Base-by-base conservation (phyloP, 2,329 filamentous ascomycete genomes). In the Aspergillus pseudoterreus region DNA sequence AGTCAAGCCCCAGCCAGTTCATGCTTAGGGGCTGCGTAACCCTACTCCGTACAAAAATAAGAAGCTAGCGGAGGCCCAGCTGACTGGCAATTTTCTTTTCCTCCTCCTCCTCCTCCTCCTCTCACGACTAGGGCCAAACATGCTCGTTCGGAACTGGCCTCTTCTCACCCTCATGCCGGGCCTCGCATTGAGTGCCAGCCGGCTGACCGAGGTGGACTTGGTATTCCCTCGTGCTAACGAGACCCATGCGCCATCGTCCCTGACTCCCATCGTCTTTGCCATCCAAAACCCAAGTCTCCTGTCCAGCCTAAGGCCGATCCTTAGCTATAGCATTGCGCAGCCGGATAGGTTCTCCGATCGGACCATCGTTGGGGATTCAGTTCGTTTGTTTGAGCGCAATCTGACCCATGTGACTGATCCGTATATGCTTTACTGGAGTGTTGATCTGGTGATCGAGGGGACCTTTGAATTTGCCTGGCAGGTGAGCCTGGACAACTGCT, bases 181-280 rank as follows among this genome's bases (percentile, higher is more conserved):
- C 30, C 15, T 41, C 38, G 35, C 30, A 10, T 47, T 15, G 19
- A 14, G 4, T n/a, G 15, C 1, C 19, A 0, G 12, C 21, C 35
- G 8, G 15, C 10, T 39, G 27, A 15, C 43, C n/a, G 43, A 15
- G 43, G 41, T 53, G 14, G 43, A 47, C 39, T 42, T 56, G 32
- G 33, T 56, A 27, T 57, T 39, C 17, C 55, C 52, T 10, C 50
- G 55, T 5, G 21, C 21, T 42, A 49, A 50, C 4, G 50, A 45
- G 27, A 57, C 30, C 24, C 52, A 44, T 45, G 15, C 12, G 0
- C 45, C 50, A 10, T 27, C 38, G n/a, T 4, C 45, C 14, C n/a
- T 57, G 46, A 47, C 45, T 30, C 52, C 55, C 15, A 47, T 57
- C n/a, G 47, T 57, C 1, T 54, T 57, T 8, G 55, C 46, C 17